Conservation (phyloP, 345 rosid species). For the Syzygium grande region DNA sequence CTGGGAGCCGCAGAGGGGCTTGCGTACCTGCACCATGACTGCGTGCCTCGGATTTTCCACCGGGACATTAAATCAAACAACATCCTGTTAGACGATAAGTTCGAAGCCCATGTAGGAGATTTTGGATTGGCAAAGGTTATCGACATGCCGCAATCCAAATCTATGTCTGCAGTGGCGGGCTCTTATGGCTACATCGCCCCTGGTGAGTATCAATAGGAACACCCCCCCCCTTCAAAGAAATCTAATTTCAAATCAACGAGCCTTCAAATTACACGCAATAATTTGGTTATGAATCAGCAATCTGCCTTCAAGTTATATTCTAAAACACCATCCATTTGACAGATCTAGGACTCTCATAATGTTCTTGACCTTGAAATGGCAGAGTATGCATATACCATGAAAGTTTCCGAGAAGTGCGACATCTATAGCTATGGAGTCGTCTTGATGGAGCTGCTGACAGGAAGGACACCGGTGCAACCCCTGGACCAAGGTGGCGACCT, state of each 20-base stretch:
- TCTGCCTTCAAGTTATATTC: neutral
- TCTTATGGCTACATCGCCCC: slow-evolving; percentile 99
- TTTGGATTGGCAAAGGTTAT: slow-evolving; percentile 88
- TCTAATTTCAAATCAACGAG: neutral
- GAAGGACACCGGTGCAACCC: slow-evolving; percentile 81
- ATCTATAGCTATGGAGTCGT: slow-evolving; percentile 93
- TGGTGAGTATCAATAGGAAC: slow-evolving; percentile 17
- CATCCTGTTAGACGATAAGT: slow-evolving; percentile 68
- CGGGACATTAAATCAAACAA: slow-evolving; percentile 84
- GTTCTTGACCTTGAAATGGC: neutral
- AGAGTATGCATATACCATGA: slow-evolving; percentile 97
- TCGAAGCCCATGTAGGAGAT: slow-evolving; percentile 92
- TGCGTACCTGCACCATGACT: slow-evolving; percentile 82
- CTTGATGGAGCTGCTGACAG: slow-evolving; percentile 58
- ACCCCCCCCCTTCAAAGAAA: neutral
- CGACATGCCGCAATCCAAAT: slow-evolving; percentile 83
- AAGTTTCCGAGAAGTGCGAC: slow-evolving; percentile 89
- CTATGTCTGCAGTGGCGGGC: slow-evolving; percentile 95
- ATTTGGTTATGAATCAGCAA: neutral
- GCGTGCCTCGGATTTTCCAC: slow-evolving; percentile 84
- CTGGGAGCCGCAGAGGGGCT: slow-evolving; percentile 82
- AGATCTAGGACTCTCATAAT: neutral
- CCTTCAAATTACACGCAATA: neutral
- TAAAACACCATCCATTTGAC: neutral
- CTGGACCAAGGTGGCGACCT: slow-evolving; percentile 90